Evolutionary conservation across 768 basidiomycete species (phyloP).

Genomic region (Agaricus blazei): DNA sequence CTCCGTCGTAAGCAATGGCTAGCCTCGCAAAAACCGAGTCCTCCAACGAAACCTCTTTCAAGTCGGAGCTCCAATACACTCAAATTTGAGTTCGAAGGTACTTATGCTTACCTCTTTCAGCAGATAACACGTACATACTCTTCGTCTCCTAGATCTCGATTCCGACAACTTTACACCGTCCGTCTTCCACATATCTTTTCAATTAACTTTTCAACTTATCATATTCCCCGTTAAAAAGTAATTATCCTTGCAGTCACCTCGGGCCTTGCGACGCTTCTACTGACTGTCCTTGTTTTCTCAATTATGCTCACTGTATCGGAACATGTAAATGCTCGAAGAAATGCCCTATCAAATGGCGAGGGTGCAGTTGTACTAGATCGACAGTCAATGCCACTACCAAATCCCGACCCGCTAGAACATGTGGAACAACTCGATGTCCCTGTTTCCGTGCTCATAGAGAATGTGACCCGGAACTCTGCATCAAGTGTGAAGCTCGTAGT

Average conservation of each 20-base stretch:
- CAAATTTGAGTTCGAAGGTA: slow-evolving; percentile 5
- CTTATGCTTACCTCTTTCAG: not conserved
- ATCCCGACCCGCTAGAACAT: slow-evolving; percentile 11
- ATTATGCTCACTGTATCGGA: slow-evolving; percentile 37
- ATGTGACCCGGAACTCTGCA: slow-evolving; percentile 51
- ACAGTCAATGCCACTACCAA: not conserved
- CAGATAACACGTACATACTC: not conserved
- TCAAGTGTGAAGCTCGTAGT: slow-evolving; percentile 29
- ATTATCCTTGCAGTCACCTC: slow-evolving; percentile 37
- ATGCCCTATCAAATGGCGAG: slow-evolving; percentile 37
- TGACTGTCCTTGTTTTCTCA: slow-evolving; percentile 35
- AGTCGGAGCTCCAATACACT: not conserved
- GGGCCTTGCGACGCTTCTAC: slow-evolving; percentile 37
- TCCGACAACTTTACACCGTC: slow-evolving; percentile 10
- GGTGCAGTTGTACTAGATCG: slow-evolving; percentile 26
- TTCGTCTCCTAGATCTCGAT: not conserved
- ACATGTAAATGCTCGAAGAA: slow-evolving; percentile 43
- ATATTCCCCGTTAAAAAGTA: slow-evolving; percentile 16
- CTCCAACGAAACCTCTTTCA: not conserved
- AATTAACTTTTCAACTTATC: not conserved
- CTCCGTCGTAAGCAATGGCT: slow-evolving; percentile 17
- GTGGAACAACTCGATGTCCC: slow-evolving; percentile 23
- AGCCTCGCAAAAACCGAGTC: not conserved
- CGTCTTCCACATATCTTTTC: not conserved
- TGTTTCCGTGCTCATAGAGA: slow-evolving; percentile 35